A percentile compares a stretch with the other conserved stretches of the same genome.
Conservation (phyloP, 805 yeast genomes). For the Zygoascus tannicola region DNA sequence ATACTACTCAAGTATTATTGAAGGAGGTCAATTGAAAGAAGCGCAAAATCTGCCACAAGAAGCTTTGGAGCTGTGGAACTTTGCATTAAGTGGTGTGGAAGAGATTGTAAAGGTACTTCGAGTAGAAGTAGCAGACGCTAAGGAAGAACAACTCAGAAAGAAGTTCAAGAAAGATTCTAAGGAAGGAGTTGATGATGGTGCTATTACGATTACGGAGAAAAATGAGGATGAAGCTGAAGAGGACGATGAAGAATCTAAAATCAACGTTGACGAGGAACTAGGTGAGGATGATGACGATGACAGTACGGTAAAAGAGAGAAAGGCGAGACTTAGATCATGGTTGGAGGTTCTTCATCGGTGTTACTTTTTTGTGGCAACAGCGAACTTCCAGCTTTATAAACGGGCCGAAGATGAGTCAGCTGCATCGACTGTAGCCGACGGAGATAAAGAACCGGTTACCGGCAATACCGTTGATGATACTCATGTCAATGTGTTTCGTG, state of each 20-base stretch:
- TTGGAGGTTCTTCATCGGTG: slow-evolving; percentile 62
- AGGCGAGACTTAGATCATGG: slow-evolving; percentile 34
- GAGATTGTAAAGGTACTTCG: slow-evolving; percentile 17
- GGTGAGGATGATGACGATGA: slow-evolving; percentile 13
- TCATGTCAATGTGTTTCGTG: slow-evolving; percentile 25
- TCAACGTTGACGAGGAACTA: slow-evolving; percentile 20
- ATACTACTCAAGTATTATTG: slow-evolving; percentile 38
- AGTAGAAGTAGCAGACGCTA: slow-evolving; percentile 12
- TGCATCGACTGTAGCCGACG: background rate
- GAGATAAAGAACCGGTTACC: background rate
- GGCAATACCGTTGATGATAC: slow-evolving; percentile 15
- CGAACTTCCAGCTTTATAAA: slow-evolving; percentile 48
- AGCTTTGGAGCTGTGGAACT: slow-evolving; percentile 42
- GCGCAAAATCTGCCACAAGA: slow-evolving; percentile 39
- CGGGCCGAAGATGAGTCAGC: slow-evolving; percentile 11
- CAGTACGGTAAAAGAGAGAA: slow-evolving; percentile 3
- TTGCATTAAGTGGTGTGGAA: slow-evolving; percentile 24
- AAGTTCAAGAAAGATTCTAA: slow-evolving; percentile 8
- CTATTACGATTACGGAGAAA: slow-evolving; percentile 15
- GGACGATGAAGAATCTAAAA: slow-evolving; percentile 13
- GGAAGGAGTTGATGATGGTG: slow-evolving; percentile 9
- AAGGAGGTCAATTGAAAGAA: slow-evolving; percentile 64
- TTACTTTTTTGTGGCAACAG: slow-evolving; percentile 68
- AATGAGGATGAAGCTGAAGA: slow-evolving; percentile 18
- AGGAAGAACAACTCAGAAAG: slow-evolving; percentile 10